Evolutionary conservation across 2,329 filamentous ascomycete genomes (phyloP), one percentile per base, ranked within the genome.

Genomic region (Lachnellula occidentalis): DNA sequence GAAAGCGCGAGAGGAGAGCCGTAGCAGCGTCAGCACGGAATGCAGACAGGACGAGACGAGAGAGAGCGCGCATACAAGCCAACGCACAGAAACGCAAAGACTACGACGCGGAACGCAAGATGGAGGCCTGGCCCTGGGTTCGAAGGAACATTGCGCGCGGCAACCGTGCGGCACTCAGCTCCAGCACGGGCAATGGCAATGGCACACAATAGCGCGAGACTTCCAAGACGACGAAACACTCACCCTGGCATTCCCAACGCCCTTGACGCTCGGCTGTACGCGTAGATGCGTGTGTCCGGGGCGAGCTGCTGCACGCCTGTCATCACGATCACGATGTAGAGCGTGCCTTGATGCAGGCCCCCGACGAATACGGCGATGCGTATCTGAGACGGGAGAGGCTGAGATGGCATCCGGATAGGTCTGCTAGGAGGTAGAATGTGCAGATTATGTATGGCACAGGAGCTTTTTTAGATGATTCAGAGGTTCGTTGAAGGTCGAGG

Each of bases 351-450:
- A 21, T 27, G 12, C 15, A 39, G 37, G 37, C 2, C 4, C 5
- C 11, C 3, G 15, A 4, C 1, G 56, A 53, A 2, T 46, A 50
- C 4, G 53, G 50, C 3, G 3, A 8, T 51, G 34, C 15, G 11
- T 45, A 41, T 48, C 2, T 52, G 4, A 57, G 34, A 52, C 49
- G 19, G 15, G 52, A 57, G 45, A 31, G 48, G 12, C 15, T 51
- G 31, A 45, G 42, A 19, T 57, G 55, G 55, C 55, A 57, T 46
- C 53, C 55, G 8, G 53, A 57, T 47, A 9, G 34, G 8, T 57
- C 50, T 22, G 19, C 21, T 17, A 48, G 43, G 11, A 51, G 27
- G 24, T n/a, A 15, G 2, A 24, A 51, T 21, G 27, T 51, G n/a
- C 17, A 46, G 21, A 6, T 4, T 4, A 45, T 31, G 48, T 4